Conservation (phyloP, 2,329 filamentous ascomycete species). For the Fusarium acutatum region DNA sequence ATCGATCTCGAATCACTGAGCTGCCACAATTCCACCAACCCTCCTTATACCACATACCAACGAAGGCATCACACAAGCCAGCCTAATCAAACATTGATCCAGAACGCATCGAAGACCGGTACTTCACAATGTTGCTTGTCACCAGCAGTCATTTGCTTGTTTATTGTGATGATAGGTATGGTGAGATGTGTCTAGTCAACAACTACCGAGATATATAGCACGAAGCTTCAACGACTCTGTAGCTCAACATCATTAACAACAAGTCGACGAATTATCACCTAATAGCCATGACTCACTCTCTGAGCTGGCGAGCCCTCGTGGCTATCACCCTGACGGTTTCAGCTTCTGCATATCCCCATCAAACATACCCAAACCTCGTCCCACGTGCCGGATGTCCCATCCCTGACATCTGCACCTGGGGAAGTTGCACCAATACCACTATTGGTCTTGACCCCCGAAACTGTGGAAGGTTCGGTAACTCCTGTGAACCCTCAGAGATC, state of each 20-base stretch:
- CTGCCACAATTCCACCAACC: neutral
- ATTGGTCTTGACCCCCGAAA: conserved; percentile 24
- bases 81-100: neutral
- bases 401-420: conserved; percentile 15
- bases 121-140: neutral
- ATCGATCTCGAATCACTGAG: neutral
- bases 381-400: conserved; percentile 14
- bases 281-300: conserved; percentile 5
- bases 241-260: neutral
- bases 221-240: neutral
- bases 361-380: neutral
- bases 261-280: neutral
- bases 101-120: neutral
- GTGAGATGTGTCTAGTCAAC: neutral
- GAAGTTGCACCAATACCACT: conserved; percentile 22
- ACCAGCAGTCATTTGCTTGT: neutral
- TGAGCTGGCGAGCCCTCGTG: conserved; percentile 12
- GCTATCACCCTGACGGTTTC: neutral
- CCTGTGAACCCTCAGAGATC: conserved; percentile 16
- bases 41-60: neutral
- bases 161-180: neutral
- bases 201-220: neutral
- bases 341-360: neutral
- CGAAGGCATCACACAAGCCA: neutral
- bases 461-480: conserved; percentile 12